Evolutionary conservation across 169 alveolate species (phyloP), one percentile per base, ranked within the genome.

Genomic region (Perkinsus olseni): DNA sequence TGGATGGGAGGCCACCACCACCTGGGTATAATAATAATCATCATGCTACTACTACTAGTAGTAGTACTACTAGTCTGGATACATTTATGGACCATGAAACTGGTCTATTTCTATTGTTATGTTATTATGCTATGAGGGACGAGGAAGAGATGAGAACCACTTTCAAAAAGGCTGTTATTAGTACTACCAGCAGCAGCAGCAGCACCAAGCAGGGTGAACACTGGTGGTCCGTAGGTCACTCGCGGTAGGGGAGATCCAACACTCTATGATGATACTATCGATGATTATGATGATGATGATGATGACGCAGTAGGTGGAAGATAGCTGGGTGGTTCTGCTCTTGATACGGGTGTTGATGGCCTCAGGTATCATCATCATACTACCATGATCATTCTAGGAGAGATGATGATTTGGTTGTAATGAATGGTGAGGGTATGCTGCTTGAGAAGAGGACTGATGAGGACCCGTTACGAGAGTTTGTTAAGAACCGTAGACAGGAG

Each of bases 121-220:
- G 98, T 93, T 95, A 96, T 92, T 97, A 96, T 94, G 98, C 98
- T 20, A 93, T 97, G 36, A 98, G 98, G 24, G 98, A 97, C 94
- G 95, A 95, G 48, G 96, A 96, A 51, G 97, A 97, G 94, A 97
- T 97, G 97, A 96, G 97, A 93, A 96, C 96, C 91, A 96, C 96
- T 93, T 98, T 97, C 93, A n/a, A 96, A 96, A 91, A 92, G 96
- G 45, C 93, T 97, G 91, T 93, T 97, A 50, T 95, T 94, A 95
- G 96, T 96, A 28, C 97, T 96, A 62, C 95, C 96, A 0, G 96
- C 97, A 50, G 97, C 97, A 34, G 95, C 94, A 74, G 96, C 95
- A 39, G 98, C 96, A 93, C 97, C 96, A 95, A 62, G 97, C 96
- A 91, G 95, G 94, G 51, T 82, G 92, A 39, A 93, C 74, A 4